Evolutionary conservation across 208 protist genomes (phyloP).

Genomic region (Leishmania aethiopica): DNA sequence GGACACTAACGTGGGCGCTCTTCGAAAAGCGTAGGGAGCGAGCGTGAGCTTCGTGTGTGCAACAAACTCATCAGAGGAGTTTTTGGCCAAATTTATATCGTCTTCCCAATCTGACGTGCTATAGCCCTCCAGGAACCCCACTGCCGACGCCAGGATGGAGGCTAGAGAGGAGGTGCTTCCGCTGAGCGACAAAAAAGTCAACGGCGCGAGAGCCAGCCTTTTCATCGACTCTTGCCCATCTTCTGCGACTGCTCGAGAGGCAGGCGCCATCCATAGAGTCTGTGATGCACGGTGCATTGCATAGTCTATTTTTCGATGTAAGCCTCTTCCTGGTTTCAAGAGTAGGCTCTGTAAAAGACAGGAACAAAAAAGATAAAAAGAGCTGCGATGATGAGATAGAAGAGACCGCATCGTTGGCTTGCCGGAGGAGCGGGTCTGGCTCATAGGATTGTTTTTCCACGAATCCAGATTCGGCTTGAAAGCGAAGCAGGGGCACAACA

Average conservation of each 20-base stretch:
- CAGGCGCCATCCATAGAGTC: background rate
- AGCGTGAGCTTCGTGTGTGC: slow-evolving; percentile 42
- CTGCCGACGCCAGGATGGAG: slow-evolving; percentile 45
- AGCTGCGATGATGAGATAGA: background rate
- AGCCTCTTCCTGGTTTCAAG: background rate
- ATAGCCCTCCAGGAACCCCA: slow-evolving; percentile 57
- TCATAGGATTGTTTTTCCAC: background rate
- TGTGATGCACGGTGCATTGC: slow-evolving; percentile 12
- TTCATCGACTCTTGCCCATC: slow-evolving; percentile 40
- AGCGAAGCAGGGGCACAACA: background rate
- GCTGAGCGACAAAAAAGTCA: slow-evolving; percentile 42
- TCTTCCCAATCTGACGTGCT: slow-evolving; percentile 46
- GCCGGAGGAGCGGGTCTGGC: too few relatives aligned
- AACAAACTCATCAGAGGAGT: slow-evolving; percentile 8
- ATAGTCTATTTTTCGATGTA: slow-evolving; percentile 2
- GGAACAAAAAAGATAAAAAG: background rate
- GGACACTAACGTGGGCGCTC: background rate
- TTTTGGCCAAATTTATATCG: slow-evolving; percentile 18
- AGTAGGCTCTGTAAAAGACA: background rate
- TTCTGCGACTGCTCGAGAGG: background rate
- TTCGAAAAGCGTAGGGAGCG: slow-evolving; percentile 30
- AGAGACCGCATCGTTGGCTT: background rate
- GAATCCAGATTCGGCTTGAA: too few relatives aligned
- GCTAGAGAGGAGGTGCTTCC: slow-evolving; percentile 21
- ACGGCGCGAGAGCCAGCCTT: slow-evolving; percentile 43